These are phyloP conservation scores for Paramarasmius palmivorus DNA, from an alignment of 1,284 basidiomycete species.

Conservation along the genomic window DNA sequence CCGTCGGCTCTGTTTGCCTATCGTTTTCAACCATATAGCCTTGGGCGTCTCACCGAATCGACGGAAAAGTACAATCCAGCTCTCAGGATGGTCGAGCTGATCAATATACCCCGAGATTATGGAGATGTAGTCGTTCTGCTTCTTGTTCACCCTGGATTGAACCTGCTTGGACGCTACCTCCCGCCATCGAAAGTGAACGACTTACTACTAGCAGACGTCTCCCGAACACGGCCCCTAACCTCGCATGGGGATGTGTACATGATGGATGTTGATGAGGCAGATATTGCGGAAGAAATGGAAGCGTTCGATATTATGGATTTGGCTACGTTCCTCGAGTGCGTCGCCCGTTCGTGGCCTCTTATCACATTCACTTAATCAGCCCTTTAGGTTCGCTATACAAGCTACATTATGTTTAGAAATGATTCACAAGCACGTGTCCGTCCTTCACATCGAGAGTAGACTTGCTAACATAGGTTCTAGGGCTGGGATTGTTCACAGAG, in stretches of 20 bases:
- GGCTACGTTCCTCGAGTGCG: constrained; percentile 70
- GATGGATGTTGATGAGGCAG: constrained; percentile 46
- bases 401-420: constrained; percentile 69
- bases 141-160: constrained; percentile 64
- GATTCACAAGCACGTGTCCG: constrained; percentile 52
- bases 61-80: constrained; percentile 53
- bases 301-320: constrained; percentile 72
- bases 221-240: constrained; percentile 39
- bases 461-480: constrained; percentile 26
- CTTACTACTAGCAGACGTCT: constrained; percentile 58
- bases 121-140: constrained; percentile 69
- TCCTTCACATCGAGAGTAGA: not conserved
- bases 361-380: not conserved
- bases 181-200: constrained; percentile 67
- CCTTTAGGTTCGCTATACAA: constrained; percentile 66
- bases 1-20: not conserved
- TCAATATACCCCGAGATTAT: constrained; percentile 60
- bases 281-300: constrained; percentile 52
- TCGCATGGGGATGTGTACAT: constrained; percentile 53
- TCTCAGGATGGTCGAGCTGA: constrained; percentile 61
- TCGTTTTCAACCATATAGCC: too few relatives aligned
- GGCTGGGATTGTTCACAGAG: constrained; percentile 61
- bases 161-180: constrained; percentile 65
- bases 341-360: constrained; percentile 7
- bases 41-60: constrained; percentile 50